These are phyloP conservation scores for Prunus salicina DNA, from an alignment of 306 rosid species.

Conservation along the genomic window DNA sequence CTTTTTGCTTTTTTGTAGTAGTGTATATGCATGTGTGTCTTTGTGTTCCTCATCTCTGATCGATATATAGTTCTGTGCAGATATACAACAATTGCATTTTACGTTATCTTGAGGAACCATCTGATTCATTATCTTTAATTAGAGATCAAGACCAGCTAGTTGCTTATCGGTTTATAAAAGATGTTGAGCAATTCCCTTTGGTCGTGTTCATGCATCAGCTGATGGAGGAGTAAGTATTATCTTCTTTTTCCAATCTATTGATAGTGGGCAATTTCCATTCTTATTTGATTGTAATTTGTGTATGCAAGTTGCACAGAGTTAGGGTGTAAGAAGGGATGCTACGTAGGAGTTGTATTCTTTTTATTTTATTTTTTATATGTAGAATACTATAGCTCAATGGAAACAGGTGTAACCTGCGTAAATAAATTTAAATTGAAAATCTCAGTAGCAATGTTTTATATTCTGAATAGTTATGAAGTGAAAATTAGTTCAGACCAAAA, in stretches of 20 bases:
- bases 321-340: background rate
- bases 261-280: background rate
- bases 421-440: background rate
- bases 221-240: conserved; percentile 73
- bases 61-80: conserved; percentile 49
- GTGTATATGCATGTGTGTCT: conserved; percentile 13
- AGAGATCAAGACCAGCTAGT: conserved; percentile 93
- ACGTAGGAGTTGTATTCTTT: background rate
- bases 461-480: background rate
- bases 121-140: conserved; percentile 82
- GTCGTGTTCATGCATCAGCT: conserved; percentile 77
- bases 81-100: conserved; percentile 80
- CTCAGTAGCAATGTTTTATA: background rate
- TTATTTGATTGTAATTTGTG: background rate
- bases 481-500: no score
- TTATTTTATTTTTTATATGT: background rate
- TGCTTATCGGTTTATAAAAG: conserved; percentile 69
- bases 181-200: conserved; percentile 46
- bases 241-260: background rate
- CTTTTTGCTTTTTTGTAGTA: no score
- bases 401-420: background rate
- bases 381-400: background rate
- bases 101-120: conserved; percentile 88
- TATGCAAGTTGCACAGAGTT: background rate
- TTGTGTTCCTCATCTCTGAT: conserved; percentile 33